Evolutionary conservation across 129 eudicot species (phyloP).

Genomic region (Lactuca saligna): DNA sequence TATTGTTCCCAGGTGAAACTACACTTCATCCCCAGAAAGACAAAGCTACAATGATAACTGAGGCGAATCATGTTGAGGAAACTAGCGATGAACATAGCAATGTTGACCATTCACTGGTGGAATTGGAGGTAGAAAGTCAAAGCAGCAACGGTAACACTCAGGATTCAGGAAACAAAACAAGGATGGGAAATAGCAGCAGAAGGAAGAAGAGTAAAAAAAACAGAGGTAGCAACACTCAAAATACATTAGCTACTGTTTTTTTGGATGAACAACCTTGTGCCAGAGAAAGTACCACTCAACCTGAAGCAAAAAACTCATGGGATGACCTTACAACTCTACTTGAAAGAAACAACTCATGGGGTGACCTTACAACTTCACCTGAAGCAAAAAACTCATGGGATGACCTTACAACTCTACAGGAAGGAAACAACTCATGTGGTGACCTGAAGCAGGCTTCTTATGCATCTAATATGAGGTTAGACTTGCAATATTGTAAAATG

Average conservation of each 20-base stretch:
- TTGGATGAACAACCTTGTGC: too few species aligned
- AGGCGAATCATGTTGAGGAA: not conserved
- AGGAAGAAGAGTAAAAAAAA: too few species aligned
- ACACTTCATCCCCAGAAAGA: not conserved
- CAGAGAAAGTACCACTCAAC: not conserved
- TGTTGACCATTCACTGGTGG: not conserved
- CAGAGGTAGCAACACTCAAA: too few species aligned
- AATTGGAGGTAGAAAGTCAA: not conserved
- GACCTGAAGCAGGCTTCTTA: constrained; percentile 25
- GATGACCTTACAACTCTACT: not conserved
- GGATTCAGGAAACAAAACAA: too few species aligned
- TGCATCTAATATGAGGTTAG: constrained; percentile 32
- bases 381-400: too few species aligned
- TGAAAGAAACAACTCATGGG: too few species aligned
- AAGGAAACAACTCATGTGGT: too few species aligned
- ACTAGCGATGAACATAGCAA: not conserved
- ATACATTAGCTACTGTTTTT: too few species aligned
- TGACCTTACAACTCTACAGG: too few species aligned
- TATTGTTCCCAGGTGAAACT: constrained; percentile 2
- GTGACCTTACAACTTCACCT: too few species aligned
- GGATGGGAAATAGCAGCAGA: not conserved
- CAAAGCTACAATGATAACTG: not conserved
- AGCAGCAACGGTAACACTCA: not conserved
- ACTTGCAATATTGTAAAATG: not conserved
- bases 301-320: not conserved